Evolutionary conservation across 2,329 filamentous ascomycete species (phyloP).

Genomic region (Sporothrix humicola): DNA sequence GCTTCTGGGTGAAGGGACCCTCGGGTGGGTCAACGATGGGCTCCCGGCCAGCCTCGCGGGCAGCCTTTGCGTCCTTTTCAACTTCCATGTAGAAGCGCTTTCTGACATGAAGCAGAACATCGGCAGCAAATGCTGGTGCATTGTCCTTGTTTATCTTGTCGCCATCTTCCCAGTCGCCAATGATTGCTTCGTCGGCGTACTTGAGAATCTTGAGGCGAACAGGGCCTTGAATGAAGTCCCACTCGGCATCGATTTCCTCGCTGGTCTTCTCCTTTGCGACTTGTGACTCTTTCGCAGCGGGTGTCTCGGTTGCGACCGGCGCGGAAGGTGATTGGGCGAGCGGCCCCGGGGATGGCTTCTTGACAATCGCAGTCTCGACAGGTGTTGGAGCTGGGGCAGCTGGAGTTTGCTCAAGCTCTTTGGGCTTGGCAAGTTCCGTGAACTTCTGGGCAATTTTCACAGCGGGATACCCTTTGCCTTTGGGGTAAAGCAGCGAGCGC

Average conservation of each 20-base stretch:
- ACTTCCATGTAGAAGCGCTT: conserved; percentile 69
- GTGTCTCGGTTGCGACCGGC: no score
- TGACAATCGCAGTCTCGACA: no score
- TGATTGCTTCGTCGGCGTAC: conserved; percentile 74
- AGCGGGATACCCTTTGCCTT: background rate
- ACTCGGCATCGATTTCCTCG: conserved; percentile 68
- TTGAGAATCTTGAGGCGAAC: conserved; percentile 67
- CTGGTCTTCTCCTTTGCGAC: conserved; percentile 46
- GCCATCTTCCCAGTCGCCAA: conserved; percentile 68
- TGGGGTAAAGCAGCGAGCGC: conserved; percentile 41
- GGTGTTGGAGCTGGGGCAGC: no score
- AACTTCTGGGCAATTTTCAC: no score
- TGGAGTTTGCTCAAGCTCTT: background rate
- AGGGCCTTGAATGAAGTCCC: conserved; percentile 72
- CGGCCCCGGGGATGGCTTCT: no score
- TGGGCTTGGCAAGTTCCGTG: background rate
- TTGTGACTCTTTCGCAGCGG: no score
- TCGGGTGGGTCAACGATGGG: conserved; percentile 56
- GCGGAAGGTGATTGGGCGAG: no score
- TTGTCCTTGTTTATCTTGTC: conserved; percentile 67
- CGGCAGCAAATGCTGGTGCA: conserved; percentile 71
- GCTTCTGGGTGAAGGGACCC: conserved; percentile 62
- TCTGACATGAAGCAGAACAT: conserved; percentile 71
- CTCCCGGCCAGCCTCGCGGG: conserved; percentile 53
- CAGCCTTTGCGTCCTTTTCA: conserved; percentile 57